Base-by-base conservation (phyloP, 371 early-diverging fungal genomes). In the Fennellomyces sp. region DNA sequence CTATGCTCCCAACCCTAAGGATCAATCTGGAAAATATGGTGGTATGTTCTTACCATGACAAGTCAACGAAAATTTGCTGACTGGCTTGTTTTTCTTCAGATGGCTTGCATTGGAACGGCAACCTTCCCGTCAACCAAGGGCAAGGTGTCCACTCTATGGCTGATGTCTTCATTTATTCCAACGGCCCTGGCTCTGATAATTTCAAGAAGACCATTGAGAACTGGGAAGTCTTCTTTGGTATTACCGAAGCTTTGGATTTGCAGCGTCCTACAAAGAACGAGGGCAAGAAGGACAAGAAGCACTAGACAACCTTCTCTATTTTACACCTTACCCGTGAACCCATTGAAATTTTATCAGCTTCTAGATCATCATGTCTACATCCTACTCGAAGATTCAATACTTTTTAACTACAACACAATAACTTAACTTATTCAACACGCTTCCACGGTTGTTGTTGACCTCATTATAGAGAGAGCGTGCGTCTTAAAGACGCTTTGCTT, bases 181-280 rank as follows among this genome's bases (percentile, higher is more conserved):
- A 75, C 41, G 78, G 61, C 19, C 87, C 87, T 61, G 78, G 86
- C 11, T 65, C 85, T 26, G 63, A 81, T 15, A 58, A 81, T 7
- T 86, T 86, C 59, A 72, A 75, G 56, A 81, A 78, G 53, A 76
- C 81, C 8, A 73, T 80, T 61, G 87, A 86, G 59, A 84, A 84
- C 70, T 84, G 83, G 66, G 80, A 84, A 59, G 58, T 86, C 52
- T 86, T 80, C 73, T 84, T 80, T 64, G 80, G 81, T 68, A 73
- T 86, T 69, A 66, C 86, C 27, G 63, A 81, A 50, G 68, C 65
- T 13, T 30, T 64, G 60, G 65, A 64, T 23, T 39, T 64, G 39
- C 65, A 59, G 30, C 12, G 55, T 8, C 65, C 65, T n/a, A 38
- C 41, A 29, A 64, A 64, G 41, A 28, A 59, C 30, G 60, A 60